Evolutionary conservation across 805 yeast genomes (phyloP), one percentile per base, ranked within the genome.

Genomic region (Jamesozyma jinghongensis): DNA sequence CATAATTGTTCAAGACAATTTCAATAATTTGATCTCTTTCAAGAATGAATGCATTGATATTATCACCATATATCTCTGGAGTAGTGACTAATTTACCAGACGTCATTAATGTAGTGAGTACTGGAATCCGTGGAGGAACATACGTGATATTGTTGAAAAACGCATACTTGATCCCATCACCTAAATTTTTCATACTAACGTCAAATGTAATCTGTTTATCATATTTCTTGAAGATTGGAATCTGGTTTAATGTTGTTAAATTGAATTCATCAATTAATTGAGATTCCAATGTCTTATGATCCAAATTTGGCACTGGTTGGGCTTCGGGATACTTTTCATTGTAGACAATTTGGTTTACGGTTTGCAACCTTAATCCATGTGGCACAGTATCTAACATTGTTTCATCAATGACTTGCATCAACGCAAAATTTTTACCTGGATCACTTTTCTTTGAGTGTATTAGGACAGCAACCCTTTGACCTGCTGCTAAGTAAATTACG

Each of bases 391-490:
- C 94, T 58, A 83, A 67, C 90, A 83, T 82, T 2, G 70, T 67
- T 39, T 65, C 67, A 59, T 82, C 90, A 46, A 80, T 59, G 11
- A 70, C 65, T 48, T 77, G 79, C 70, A 80, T 73, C 42, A 83
- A 65, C 3, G 81, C 73, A 56, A 65, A 81, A 53, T 80, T 78
- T 44, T 64, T 69, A 8, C 52, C 56, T 11, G 45, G 42, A 3
- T 42, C 25, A n/a, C 44, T 34, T 54, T 77, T 73, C 32, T 69
- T 73, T 14, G 92, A 73, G 30, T 69, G 71, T 14, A 86, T 63
- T 46, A 85, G 63, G 1, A 85, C 81, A 31, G 85, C 70, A 56
- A 81, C 75, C 55, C 97, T 69, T 64, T 88, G 96, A 8, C 90
- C 96, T 17, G 82, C 86, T 0, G 90, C 71, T 30, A 83, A 52